Conservation (phyloP, 306 rosid genomes). For the Alnus rubra region DNA sequence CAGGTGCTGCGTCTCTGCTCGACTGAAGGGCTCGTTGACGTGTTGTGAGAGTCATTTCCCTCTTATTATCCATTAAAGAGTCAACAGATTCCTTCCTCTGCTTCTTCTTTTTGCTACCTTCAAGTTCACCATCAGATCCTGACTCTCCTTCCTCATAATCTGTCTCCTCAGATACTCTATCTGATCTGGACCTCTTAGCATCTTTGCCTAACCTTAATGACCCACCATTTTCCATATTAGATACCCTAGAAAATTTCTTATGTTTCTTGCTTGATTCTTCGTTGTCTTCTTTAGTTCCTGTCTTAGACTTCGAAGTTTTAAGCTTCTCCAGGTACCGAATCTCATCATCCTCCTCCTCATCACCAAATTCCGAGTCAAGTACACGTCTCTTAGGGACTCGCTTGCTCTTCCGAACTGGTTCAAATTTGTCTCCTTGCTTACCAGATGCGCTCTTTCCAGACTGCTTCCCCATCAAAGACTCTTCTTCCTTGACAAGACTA, state of each 20-base stretch:
- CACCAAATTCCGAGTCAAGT: constrained; percentile 68
- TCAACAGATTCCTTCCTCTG: constrained; percentile 82
- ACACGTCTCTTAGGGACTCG: constrained; percentile 78
- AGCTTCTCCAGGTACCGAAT: constrained; percentile 90
- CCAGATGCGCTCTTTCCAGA: constrained; percentile 49
- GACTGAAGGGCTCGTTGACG: constrained; percentile 93
- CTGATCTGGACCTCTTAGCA: constrained; percentile 44
- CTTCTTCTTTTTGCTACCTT: constrained; percentile 70
- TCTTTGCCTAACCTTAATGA: constrained; percentile 43
- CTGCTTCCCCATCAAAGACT: constrained; percentile 53
- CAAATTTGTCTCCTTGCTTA: constrained; percentile 61
- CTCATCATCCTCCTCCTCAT: constrained; percentile 77
- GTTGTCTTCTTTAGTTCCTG: constrained; percentile 62
- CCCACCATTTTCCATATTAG: constrained; percentile 56
- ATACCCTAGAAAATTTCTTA: constrained; percentile 72
- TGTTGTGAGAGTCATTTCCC: constrained; percentile 77
- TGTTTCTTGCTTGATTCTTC: constrained; percentile 83
- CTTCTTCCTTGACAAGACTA: constrained; percentile 69
- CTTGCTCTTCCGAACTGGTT: constrained; percentile 78
- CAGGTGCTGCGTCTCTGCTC: constrained; percentile 72
- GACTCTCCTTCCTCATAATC: constrained; percentile 68
- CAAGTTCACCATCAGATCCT: constrained; percentile 71
- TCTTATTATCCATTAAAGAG: constrained; percentile 62
- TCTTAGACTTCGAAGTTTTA: constrained; percentile 64
- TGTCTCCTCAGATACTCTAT: constrained; percentile 35